Percentiles rank a stretch among this genome's conserved stretches.
Conservation (phyloP, 129 eudicot genomes). For the Chrysanthemum lavandulifolium region DNA sequence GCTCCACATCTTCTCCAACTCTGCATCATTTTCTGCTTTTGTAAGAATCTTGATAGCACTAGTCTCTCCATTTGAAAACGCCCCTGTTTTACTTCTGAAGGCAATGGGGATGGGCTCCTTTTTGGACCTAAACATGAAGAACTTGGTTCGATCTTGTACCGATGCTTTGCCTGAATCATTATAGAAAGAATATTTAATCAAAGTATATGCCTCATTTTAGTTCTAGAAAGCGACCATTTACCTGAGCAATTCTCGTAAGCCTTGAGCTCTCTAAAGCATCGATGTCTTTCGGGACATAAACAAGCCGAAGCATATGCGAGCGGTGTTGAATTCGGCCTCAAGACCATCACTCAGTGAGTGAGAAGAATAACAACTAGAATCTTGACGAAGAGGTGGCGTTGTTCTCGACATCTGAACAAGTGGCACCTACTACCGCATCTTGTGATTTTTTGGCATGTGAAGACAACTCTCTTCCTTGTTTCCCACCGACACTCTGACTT, state of each 20-base stretch:
- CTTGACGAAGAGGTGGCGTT: slow-evolving; percentile 91
- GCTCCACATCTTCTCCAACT: slow-evolving; percentile 69
- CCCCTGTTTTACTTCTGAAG: slow-evolving; percentile 32
- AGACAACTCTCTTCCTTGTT: slow-evolving; percentile 44
- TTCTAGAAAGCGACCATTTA: slow-evolving; percentile 18
- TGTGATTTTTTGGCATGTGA: slow-evolving; percentile 58
- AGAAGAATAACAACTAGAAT: slow-evolving; percentile 55
- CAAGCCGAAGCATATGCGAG: slow-evolving; percentile 50
- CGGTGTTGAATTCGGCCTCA: slow-evolving; percentile 42
- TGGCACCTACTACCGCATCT: slow-evolving; percentile 89
- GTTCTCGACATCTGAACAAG: slow-evolving; percentile 92
- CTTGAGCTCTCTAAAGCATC: slow-evolving; percentile 92
- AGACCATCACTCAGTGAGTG: slow-evolving; percentile 24
- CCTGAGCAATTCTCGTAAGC: slow-evolving; percentile 72
- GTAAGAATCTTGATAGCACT: slow-evolving; percentile 41
- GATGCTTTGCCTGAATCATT: slow-evolving; percentile 57
- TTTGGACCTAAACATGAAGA: slow-evolving; percentile 26
- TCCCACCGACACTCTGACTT: slow-evolving; percentile 56
- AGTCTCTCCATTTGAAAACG: not conserved
- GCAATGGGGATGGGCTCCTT: slow-evolving; percentile 27
- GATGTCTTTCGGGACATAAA: slow-evolving; percentile 69
- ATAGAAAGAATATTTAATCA: not conserved
- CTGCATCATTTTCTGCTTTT: slow-evolving; percentile 68
- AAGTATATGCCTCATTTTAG: not conserved
- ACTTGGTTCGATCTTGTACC: slow-evolving; percentile 61